phyloP scores from a whole-genome alignment of 1,139 yeast species.

The Wickerhamiella pararugosa region DNA sequence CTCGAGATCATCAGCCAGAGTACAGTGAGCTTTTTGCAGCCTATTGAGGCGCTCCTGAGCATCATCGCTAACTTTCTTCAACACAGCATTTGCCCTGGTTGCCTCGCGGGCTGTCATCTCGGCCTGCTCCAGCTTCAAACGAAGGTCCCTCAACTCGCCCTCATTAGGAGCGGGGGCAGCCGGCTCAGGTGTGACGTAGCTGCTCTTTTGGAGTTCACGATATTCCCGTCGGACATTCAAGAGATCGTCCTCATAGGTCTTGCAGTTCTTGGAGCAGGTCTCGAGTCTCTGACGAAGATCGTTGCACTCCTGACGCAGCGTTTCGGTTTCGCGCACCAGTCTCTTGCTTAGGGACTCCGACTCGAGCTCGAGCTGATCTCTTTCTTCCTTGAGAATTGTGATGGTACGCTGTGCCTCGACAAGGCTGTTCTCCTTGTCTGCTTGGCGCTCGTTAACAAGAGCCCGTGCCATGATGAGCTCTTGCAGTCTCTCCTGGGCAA shows the following conservation, averaged over 20 bases:
- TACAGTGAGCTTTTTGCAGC: constrained; percentile 42
- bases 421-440: constrained; percentile 35
- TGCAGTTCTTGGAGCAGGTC: no score
- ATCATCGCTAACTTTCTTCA: constrained; percentile 25
- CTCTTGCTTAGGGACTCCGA: constrained; percentile 34
- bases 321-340: constrained; percentile 36
- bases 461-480: constrained; percentile 65
- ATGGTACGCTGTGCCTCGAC: constrained; percentile 33
- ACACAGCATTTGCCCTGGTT: constrained; percentile 20
- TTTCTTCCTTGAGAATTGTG: constrained; percentile 38
- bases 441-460: constrained; percentile 53
- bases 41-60: constrained; percentile 25
- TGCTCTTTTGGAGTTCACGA: neutral
- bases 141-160: constrained; percentile 11
- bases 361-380: constrained; percentile 41
- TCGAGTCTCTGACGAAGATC: constrained; percentile 16
- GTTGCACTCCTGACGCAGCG: constrained; percentile 19
- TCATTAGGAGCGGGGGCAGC: neutral
- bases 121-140: constrained; percentile 17
- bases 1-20: constrained; percentile 44
- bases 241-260: no score
- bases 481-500: constrained; percentile 64
- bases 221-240: no score
- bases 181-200: neutral
- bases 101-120: constrained; percentile 21